Base-by-base conservation (phyloP, 257 asterid genomes). In the Ajuga chamaepitys region DNA sequence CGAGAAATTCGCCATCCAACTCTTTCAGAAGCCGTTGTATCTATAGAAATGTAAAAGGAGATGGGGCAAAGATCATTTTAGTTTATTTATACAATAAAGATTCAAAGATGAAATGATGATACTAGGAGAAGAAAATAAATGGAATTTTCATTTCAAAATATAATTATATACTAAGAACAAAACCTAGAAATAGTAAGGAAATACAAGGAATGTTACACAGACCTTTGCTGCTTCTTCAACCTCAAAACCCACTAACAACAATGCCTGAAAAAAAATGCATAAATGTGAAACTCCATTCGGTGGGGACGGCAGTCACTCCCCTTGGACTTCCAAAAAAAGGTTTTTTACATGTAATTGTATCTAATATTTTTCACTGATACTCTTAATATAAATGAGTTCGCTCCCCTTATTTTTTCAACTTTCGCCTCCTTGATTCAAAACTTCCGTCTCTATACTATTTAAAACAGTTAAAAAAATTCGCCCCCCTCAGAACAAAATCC, bases 1-100 rank as follows among this genome's bases (percentile, higher is more conserved):
- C 79, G 0, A 93, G 77, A 81, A 89, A 93, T 77, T 93, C 98
- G 45, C 97, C 98, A 66, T 84, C 97, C 74, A 93, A 53, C 73
- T 84, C 96, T 75, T 85, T 87, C 68, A 93, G 79, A 67, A 93
- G 75, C 55, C 68, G 84, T 61, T 87, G 88, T 68, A 93, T 78
- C 98, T 92, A 90, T 65, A 74, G 18, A 62, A 63, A 67, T 64
- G 71, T 7, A 61, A 73, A 42, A 38, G 26, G 53, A 62, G 41
- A 52, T 5, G 12, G 4, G 12, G 46, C 3, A 17, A 64, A 58
- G 46, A 28, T 18, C 13, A 20, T 13, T 20, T 32, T n/a, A 67
- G 13, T 20, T 34, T 58, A 46, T 24, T 16, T 13, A n/a, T n/a
- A n/a, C n/a, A 48, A 25, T 14, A 11, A 50, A n/a, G 25, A 20